Evolutionary conservation across 805 yeast genomes (phyloP).

Genomic region (Blastobotrys robertii): DNA sequence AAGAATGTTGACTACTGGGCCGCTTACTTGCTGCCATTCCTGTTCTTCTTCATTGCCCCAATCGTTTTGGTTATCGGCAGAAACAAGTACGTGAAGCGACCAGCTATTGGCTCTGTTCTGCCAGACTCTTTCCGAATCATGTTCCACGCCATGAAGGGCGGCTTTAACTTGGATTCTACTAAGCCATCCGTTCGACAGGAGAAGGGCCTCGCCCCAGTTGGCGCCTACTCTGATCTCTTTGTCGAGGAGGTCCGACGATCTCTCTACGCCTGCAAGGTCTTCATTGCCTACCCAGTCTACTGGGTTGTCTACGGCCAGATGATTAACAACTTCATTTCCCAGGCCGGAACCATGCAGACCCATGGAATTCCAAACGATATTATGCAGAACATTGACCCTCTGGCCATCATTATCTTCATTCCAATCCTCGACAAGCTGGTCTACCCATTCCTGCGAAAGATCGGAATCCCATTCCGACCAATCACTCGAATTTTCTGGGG

Average conservation of each 20-base stretch:
- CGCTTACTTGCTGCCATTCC: constrained; percentile 62
- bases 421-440: constrained; percentile 57
- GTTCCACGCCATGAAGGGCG: constrained; percentile 37
- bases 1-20: constrained; percentile 49
- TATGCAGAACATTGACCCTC: constrained; percentile 64
- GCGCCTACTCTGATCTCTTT: constrained; percentile 56
- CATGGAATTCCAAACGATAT: constrained; percentile 78
- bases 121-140: constrained; percentile 41
- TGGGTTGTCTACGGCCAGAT: constrained; percentile 70
- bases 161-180: constrained; percentile 43
- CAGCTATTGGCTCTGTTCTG: constrained; percentile 53
- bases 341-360: constrained; percentile 62
- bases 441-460: constrained; percentile 43
- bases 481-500: constrained; percentile 64
- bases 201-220: constrained; percentile 27
- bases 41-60: constrained; percentile 55
- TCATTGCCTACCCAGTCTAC: constrained; percentile 59
- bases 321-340: constrained; percentile 62
- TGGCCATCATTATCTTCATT: constrained; percentile 66
- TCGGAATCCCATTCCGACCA: constrained; percentile 51
- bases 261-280: constrained; percentile 62
- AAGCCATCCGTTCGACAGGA: constrained; percentile 48
- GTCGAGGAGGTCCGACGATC: constrained; percentile 67
- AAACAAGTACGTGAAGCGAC: constrained; percentile 45
- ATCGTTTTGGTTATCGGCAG: constrained; percentile 43